A percentile compares a stretch with the other conserved stretches of the same genome.
Evolutionary conservation across 2,329 filamentous ascomycete genomes (phyloP).

Genomic region (Thelonectria rubi): DNA sequence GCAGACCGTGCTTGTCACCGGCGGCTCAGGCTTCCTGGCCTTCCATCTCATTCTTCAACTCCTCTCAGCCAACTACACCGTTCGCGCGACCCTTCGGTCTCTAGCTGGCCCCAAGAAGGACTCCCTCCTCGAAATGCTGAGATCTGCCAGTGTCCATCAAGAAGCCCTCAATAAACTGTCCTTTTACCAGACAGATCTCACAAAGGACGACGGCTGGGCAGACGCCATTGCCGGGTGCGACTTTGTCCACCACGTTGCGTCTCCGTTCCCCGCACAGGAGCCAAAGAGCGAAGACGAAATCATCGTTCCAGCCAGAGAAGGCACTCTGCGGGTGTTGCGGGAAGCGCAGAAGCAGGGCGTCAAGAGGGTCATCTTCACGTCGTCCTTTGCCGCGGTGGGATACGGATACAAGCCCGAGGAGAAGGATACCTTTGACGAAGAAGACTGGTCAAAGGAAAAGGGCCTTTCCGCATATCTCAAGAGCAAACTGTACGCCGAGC

Average conservation of each 20-base stretch:
- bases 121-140: neutral
- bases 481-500: constrained; percentile 18
- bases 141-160: neutral
- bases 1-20: constrained; percentile 3
- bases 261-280: neutral
- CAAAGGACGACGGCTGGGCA: neutral
- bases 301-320: neutral
- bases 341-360: neutral
- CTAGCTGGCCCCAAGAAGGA: neutral
- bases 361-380: neutral
- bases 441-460: constrained; percentile 10
- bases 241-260: constrained; percentile 2
- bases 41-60: constrained; percentile 15
- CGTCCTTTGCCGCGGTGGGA: neutral
- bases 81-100: constrained; percentile 6
- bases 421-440: neutral
- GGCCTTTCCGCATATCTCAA: constrained; percentile 15
- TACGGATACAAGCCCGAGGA: neutral
- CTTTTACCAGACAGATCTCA: constrained; percentile 2
- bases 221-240: constrained; percentile 1
- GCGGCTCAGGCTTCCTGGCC: constrained; percentile 11
- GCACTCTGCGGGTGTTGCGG: neutral
- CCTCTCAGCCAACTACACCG: constrained; percentile 1
- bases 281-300: constrained; percentile 1
- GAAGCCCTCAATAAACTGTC: neutral